Conservation (phyloP, 2,329 filamentous ascomycete genomes). For the Colletotrichum spaethianum region DNA sequence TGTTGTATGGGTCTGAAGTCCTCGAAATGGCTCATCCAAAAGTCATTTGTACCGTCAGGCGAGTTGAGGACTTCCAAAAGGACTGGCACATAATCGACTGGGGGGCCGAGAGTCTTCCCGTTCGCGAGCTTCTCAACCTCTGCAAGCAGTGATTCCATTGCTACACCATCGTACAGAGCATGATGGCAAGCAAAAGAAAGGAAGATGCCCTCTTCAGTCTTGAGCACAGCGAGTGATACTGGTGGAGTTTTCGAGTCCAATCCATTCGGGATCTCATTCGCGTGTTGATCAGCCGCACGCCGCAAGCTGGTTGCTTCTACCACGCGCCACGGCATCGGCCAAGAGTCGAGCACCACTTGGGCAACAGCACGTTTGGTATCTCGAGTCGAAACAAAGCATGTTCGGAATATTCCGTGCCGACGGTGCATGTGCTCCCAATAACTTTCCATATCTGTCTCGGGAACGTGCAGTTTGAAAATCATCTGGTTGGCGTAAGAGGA, state of each 20-base stretch:
- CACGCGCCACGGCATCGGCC: constrained; percentile 57
- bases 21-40: constrained; percentile 75
- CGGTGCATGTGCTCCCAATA: constrained; percentile 75
- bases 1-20: constrained; percentile 58
- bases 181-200: constrained; percentile 77
- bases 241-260: constrained; percentile 63
- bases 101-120: constrained; percentile 60
- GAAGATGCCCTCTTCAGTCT: constrained; percentile 49
- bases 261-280: constrained; percentile 53
- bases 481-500: constrained; percentile 81
- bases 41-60: constrained; percentile 66
- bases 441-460: constrained; percentile 63
- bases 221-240: constrained; percentile 60
- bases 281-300: constrained; percentile 56
- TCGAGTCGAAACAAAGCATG: constrained; percentile 79
- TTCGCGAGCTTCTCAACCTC: constrained; percentile 77
- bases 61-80: constrained; percentile 70
- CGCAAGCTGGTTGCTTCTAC: constrained; percentile 53
- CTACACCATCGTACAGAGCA: constrained; percentile 88
- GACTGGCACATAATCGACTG: constrained; percentile 74
- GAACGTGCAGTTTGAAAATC: constrained; percentile 70
- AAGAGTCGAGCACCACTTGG: constrained; percentile 76
- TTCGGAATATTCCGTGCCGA: constrained; percentile 84
- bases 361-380: constrained; percentile 74
- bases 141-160: constrained; percentile 76